A percentile compares a stretch with the other conserved stretches of the same genome.
Conservation (phyloP, 148 eudicot species). For the Diospyros kaki region DNA sequence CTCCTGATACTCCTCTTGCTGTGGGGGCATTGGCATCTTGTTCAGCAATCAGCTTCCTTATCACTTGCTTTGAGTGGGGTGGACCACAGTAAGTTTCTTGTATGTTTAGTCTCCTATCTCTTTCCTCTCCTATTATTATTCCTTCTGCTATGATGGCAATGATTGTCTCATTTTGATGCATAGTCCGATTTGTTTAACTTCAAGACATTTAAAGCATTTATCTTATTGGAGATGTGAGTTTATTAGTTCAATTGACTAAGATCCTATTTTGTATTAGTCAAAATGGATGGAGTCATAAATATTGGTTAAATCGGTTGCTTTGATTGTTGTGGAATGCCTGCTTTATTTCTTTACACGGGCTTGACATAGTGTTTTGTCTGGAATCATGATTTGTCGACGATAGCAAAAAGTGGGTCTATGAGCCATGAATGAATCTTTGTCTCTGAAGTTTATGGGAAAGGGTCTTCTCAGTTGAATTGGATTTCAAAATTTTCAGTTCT, state of each 20-base stretch:
- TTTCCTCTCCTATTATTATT: too few species aligned
- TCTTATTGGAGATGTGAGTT: background rate
- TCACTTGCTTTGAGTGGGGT: conserved; percentile 32
- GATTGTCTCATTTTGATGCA: too few species aligned
- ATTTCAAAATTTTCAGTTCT: background rate
- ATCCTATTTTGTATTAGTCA: background rate
- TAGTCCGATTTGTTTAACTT: background rate
- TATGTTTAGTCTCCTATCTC: conserved; percentile 4
- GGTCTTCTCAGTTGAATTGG: background rate
- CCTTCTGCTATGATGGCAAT: too few species aligned
- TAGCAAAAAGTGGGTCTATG: background rate
- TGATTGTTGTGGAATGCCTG: background rate
- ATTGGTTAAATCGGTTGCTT: background rate
- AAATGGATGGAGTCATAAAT: background rate
- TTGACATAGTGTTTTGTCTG: background rate
- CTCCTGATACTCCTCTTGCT: conserved; percentile 67
- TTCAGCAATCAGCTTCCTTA: conserved; percentile 31
- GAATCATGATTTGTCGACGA: background rate
- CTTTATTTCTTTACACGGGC: background rate
- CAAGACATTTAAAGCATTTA: background rate
- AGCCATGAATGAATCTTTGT: background rate
- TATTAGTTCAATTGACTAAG: background rate
- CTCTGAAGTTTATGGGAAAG: background rate
- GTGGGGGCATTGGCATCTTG: conserved; percentile 39
- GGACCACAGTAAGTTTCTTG: conserved; percentile 39